Base-by-base conservation (phyloP, 176 grass and related monocot genomes). In the Avena eriantha region DNA sequence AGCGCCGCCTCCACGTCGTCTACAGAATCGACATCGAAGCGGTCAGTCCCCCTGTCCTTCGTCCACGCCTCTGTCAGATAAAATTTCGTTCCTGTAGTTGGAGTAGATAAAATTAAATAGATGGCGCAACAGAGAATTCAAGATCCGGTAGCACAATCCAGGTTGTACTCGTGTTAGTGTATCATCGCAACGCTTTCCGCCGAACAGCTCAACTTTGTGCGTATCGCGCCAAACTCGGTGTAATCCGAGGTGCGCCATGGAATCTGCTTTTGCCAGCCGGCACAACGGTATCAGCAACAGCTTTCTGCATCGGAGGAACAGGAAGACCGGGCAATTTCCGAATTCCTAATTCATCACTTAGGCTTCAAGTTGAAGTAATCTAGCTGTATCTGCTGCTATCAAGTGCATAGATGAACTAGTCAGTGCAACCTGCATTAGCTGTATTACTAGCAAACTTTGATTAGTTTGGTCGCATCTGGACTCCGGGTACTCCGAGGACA, bases 11-110 rank as follows among this genome's bases (percentile, higher is more conserved):
- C 21, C 91, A 76, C 73, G 73, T 98, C 66, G 92, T 98, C 69
- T 98, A 88, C 81, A 89, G 88, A 41, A 98, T 98, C 88, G 96
- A 98, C 80, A 84, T 98, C 64, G 96, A 98, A 86, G 93, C 96
- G 15, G 96, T 98, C 12, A 90, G 89, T 77, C 12, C n/a, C n/a
- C 7, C 22, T 8, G 5, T 16, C 2, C 11, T 18, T 51, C 43
- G 2, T 3, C 58, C 39, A 13, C 26, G 3, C 4, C 21, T 19
- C 7, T 74, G 12, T 50, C 1, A 34, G 60, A 19, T 21, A 23
- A 86, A 23, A 80, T 50, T 34, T 33, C 46, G 1, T 36, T 34
- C 31, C 3, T 12, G 1, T 47, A 24, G 69, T 1, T 19, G 7
- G 53, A 16, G 13, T 5, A 22, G 14, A 10, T 19, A 54, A 53